Conservation (phyloP, 441 rosid species). For the Erodium moschatum region DNA sequence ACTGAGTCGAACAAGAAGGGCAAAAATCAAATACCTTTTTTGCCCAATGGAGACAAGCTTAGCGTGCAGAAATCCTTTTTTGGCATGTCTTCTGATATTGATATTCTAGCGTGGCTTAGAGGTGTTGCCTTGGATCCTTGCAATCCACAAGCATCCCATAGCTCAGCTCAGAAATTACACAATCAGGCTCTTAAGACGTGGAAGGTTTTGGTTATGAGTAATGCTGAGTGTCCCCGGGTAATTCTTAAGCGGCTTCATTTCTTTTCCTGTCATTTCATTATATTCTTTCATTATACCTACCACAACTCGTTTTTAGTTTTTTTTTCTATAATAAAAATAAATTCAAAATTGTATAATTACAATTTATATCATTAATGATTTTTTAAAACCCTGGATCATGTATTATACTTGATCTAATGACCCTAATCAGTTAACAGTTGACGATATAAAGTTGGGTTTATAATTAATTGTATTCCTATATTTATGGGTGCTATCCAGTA, state of each 20-base stretch:
- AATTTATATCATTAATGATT: no score
- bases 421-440: no score
- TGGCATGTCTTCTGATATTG: constrained; percentile 2
- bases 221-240: constrained; percentile 16
- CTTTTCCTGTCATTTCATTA: background rate
- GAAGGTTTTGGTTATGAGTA: constrained; percentile 1
- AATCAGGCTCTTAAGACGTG: constrained; percentile 18
- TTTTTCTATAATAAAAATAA: no score
- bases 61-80: background rate
- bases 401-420: no score
- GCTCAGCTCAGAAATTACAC: constrained; percentile 3
- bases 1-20: constrained; percentile 2
- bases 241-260: background rate
- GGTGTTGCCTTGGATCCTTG: constrained; percentile 22
- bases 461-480: no score
- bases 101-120: constrained; percentile 21
- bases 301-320: no score
- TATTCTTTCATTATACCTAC: background rate
- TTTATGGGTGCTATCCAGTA: no score
- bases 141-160: background rate
- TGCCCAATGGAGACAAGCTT: background rate
- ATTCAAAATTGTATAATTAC: no score
- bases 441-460: no score
- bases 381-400: no score
- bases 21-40: constrained; percentile 9